phyloP scores from a whole-genome alignment of 768 basidiomycete species.

The Naganishia antarctica region DNA sequence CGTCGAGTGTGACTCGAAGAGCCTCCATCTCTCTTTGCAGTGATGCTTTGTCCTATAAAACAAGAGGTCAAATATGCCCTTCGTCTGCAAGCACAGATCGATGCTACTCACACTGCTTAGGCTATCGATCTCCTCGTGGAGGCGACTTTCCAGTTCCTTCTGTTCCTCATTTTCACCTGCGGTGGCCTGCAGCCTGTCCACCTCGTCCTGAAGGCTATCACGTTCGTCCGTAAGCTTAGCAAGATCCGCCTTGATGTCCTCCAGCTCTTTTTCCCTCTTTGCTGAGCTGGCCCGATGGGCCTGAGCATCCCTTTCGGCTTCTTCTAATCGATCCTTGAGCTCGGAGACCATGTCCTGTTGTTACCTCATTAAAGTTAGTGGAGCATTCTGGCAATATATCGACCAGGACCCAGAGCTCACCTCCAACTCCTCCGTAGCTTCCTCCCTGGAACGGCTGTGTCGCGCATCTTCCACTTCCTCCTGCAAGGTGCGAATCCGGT shows the following conservation, averaged over 20 bases:
- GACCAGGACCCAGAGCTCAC: conserved; percentile 21
- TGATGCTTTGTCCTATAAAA: conserved; percentile 36
- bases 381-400: conserved; percentile 38
- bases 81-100: neutral
- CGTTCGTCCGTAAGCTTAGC: conserved; percentile 62
- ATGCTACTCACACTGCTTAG: neutral
- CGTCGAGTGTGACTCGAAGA: conserved; percentile 32
- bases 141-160: conserved; percentile 50
- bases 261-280: conserved; percentile 13
- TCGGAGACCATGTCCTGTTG: conserved; percentile 33
- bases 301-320: conserved; percentile 25
- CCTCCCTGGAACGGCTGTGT: conserved; percentile 51
- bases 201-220: conserved; percentile 64
- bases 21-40: conserved; percentile 39
- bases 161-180: conserved; percentile 67
- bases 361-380: too few relatives aligned
- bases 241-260: conserved; percentile 14
- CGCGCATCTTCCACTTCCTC: conserved; percentile 58
- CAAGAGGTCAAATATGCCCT: neutral
- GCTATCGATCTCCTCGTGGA: conserved; percentile 19
- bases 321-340: conserved; percentile 32
- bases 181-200: conserved; percentile 64
- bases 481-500: conserved; percentile 56
- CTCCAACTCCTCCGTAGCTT: conserved; percentile 16
- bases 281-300: neutral